Base-by-base conservation (phyloP, 192 early-diverging fungal genomes). In the Mortierella hygrophila region DNA sequence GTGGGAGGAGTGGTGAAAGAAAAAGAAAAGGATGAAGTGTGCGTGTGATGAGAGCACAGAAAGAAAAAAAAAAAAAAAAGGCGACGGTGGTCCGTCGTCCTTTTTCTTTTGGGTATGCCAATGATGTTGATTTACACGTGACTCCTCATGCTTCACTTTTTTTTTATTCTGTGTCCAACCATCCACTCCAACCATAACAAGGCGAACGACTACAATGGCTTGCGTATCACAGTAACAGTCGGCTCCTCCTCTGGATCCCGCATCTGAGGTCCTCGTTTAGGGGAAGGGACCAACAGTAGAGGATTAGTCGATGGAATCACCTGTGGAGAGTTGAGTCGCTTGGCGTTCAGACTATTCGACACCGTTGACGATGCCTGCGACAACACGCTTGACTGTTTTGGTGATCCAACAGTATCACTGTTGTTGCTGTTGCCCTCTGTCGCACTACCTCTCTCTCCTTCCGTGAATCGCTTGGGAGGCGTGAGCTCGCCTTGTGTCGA, bases 181-280 rank as follows among this genome's bases (percentile, higher is more conserved):
- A n/a, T n/a, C n/a, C n/a, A n/a, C n/a, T n/a, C n/a, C n/a, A 23
- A 7, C 21, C n/a, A 38, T 71, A 3, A 0, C 35, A 41, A 41
- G 21, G 29, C 21, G 11, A 26, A 35, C n/a, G 0, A 26, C 65
- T 20, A 16, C 29, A 35, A 6, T 15, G 15, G 49, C 16, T 18
- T 35, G 26, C 40, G 32, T 32, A 32, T 37, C 20, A 55, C 32
- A 20, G 54, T 55, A 35, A 46, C 49, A 13, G 71, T 46, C 5
- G 42, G 71, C 55, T 69, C 76, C 5, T 44, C 29, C 32, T 81
- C 73, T 4, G 72, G 68, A 21, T 49, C 0, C 35, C 70, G 38
- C 2, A 32, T 68, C 10, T 81, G 80, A 3, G 80, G 80, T 10
- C 37, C 80, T 29, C 74, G 44, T 54, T 72, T 82, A 6, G 42